Conservation (phyloP, 163 green algal species). For the Dunaliella salina region DNA sequence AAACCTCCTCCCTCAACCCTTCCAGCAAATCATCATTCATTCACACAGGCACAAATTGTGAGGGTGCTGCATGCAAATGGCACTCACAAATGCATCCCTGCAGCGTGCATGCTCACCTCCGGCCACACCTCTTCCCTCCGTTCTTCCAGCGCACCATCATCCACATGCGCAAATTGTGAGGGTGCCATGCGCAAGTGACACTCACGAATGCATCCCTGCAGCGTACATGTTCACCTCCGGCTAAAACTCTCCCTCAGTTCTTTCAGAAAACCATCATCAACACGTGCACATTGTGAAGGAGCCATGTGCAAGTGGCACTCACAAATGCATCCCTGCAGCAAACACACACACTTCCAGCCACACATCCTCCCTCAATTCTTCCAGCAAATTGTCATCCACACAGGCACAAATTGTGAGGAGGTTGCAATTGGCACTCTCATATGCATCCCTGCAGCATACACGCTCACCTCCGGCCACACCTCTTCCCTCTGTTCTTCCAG, state of each 20-base stretch:
- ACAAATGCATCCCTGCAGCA: too few relatives aligned
- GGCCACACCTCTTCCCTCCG: background rate
- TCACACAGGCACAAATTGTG: background rate
- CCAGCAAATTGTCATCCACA: background rate
- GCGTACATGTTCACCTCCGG: background rate
- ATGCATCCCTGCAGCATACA: background rate
- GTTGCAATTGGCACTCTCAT: too few relatives aligned
- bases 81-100: too few relatives aligned
- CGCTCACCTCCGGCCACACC: background rate
- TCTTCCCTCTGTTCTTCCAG: background rate
- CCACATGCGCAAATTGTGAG: background rate
- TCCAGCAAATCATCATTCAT: background rate
- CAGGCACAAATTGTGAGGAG: background rate
- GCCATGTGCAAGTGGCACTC: too few relatives aligned
- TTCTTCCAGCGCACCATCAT: background rate
- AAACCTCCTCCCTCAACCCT: background rate
- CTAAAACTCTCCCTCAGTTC: background rate
- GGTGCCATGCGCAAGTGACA: slow-evolving; percentile 65
- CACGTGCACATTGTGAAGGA: background rate
- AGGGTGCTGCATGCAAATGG: too few relatives aligned
- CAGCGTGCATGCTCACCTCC: too few relatives aligned
- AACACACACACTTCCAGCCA: too few relatives aligned
- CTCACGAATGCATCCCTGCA: too few relatives aligned
- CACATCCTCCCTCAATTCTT: too few relatives aligned
- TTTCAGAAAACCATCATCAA: background rate